Conservation (phyloP, 1,284 basidiomycete species). For the Xerocomus subilludens region DNA sequence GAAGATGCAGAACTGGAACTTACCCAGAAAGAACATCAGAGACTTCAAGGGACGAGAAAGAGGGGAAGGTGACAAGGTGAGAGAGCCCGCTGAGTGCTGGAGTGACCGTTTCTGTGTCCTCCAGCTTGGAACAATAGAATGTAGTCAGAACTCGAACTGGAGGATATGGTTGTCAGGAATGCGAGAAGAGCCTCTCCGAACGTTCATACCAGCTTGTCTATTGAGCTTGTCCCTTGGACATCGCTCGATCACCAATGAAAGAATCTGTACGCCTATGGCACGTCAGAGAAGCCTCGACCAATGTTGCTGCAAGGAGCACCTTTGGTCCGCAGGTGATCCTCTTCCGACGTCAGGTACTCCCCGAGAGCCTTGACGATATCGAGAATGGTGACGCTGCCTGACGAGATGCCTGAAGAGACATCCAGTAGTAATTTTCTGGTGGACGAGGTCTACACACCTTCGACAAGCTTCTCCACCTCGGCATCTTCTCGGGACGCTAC, state of each 20-base stretch:
- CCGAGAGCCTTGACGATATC: slow-evolving; percentile 89
- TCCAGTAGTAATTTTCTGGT: slow-evolving; percentile 21
- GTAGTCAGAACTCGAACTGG: slow-evolving; percentile 82
- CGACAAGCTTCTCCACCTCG: slow-evolving; percentile 69
- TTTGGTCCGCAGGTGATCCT: slow-evolving; percentile 81
- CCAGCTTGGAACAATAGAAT: slow-evolving; percentile 90
- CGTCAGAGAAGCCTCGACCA: slow-evolving; percentile 32
- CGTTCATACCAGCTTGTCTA: slow-evolving; percentile 78
- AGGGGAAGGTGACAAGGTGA: slow-evolving; percentile 72
- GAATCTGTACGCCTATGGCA: slow-evolving; percentile 78
- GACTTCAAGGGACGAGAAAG: slow-evolving; percentile 79
- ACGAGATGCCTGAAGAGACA: slow-evolving; percentile 68
- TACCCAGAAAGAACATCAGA: slow-evolving; percentile 76
- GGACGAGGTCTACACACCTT: slow-evolving; percentile 58
- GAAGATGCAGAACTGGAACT: slow-evolving; percentile 43
- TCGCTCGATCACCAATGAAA: slow-evolving; percentile 72
- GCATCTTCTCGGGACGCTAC: slow-evolving; percentile 71
- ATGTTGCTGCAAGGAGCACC: slow-evolving; percentile 60
- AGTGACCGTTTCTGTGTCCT: slow-evolving; percentile 84
- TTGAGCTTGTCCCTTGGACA: slow-evolving; percentile 77
- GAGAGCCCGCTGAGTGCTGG: slow-evolving; percentile 80
- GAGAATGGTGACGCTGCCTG: slow-evolving; percentile 72
- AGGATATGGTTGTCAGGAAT: slow-evolving; percentile 27
- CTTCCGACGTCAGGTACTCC: slow-evolving; percentile 88
- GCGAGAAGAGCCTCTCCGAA: slow-evolving; percentile 7